Percentiles rank a stretch among this genome's conserved stretches.
phyloP scores from a whole-genome alignment of 805 yeast species.

The Monosporozyma aquatica region DNA sequence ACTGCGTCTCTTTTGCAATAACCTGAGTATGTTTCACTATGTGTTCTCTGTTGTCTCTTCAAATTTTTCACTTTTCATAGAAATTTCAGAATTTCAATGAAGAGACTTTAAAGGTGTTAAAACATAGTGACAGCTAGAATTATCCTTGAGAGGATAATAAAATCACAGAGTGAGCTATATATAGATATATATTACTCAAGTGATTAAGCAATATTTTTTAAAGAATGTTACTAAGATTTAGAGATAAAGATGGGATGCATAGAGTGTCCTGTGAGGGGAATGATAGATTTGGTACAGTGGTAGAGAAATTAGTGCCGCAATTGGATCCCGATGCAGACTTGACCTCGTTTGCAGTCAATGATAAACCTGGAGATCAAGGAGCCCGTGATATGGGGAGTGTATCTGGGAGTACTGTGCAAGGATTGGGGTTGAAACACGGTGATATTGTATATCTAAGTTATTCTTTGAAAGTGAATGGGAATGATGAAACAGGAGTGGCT shows the following conservation, averaged over 20 bases:
- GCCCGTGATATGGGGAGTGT: slow-evolving; percentile 15
- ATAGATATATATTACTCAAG: too few relatives aligned
- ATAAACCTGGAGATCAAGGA: slow-evolving; percentile 12
- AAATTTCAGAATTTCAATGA: background rate
- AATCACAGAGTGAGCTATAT: too few relatives aligned
- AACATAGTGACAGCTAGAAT: too few relatives aligned
- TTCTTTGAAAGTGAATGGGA: background rate
- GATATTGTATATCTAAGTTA: slow-evolving; percentile 45
- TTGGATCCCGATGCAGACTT: slow-evolving; percentile 20
- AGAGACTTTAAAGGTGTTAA: background rate
- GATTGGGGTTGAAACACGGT: slow-evolving; percentile 51
- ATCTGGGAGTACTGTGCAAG: slow-evolving; percentile 27
- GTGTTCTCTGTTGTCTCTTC: too few relatives aligned
- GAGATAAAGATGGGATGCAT: slow-evolving; percentile 77
- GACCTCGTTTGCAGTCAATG: slow-evolving; percentile 22
- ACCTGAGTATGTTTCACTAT: background rate
- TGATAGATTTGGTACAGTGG: slow-evolving; percentile 37
- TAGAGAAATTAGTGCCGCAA: slow-evolving; percentile 32
- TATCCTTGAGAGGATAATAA: too few relatives aligned
- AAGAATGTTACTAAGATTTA: slow-evolving; percentile 59
- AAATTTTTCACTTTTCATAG: too few relatives aligned
- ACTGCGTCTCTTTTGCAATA: too few relatives aligned
- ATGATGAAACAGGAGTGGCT: background rate
- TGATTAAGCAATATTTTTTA: background rate
- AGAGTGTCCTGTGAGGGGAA: slow-evolving; percentile 46